Conservation (phyloP, 202 grass and related monocot genomes). For the Zizania palustris region DNA sequence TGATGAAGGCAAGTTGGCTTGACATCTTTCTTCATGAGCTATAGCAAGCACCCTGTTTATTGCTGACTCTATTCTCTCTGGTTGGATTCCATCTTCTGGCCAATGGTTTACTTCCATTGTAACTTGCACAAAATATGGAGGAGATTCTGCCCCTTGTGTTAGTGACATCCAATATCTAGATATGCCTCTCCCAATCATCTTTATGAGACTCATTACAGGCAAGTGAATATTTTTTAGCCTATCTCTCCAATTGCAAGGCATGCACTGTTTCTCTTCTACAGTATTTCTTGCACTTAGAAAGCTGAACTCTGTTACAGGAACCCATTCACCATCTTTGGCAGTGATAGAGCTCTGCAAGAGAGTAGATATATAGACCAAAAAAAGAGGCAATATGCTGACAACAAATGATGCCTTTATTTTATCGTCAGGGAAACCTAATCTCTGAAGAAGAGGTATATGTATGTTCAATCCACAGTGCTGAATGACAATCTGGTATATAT, state of each 20-base stretch:
- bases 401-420: conserved; percentile 97
- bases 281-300: conserved; percentile 64
- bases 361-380: conserved; percentile 96
- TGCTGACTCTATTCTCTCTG: conserved; percentile 88
- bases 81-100: conserved; percentile 98
- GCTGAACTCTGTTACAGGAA: conserved; percentile 85
- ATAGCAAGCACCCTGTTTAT: conserved; percentile 81
- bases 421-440: conserved; percentile 86
- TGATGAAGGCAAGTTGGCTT: conserved; percentile 56
- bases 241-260: conserved; percentile 53
- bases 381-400: conserved; percentile 79
- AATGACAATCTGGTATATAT: conserved; percentile 98
- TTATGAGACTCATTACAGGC: conserved; percentile 64
- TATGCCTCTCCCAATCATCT: conserved; percentile 63
- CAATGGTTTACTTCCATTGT: conserved; percentile 89
- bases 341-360: conserved; percentile 94
- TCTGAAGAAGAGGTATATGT: conserved; percentile 69
- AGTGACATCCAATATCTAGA: conserved; percentile 93
- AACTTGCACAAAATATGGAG: conserved; percentile 97
- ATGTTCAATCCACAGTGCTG: conserved; percentile 93
- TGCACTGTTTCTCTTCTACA: conserved; percentile 58
- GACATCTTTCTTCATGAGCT: conserved; percentile 85
- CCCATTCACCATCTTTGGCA: conserved; percentile 97
- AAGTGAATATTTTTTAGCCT: conserved; percentile 56
- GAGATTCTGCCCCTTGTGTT: conserved; percentile 92